phyloP scores from a whole-genome alignment of 495 filamentous ascomycete genomes.

The Penicillium goetzii region DNA sequence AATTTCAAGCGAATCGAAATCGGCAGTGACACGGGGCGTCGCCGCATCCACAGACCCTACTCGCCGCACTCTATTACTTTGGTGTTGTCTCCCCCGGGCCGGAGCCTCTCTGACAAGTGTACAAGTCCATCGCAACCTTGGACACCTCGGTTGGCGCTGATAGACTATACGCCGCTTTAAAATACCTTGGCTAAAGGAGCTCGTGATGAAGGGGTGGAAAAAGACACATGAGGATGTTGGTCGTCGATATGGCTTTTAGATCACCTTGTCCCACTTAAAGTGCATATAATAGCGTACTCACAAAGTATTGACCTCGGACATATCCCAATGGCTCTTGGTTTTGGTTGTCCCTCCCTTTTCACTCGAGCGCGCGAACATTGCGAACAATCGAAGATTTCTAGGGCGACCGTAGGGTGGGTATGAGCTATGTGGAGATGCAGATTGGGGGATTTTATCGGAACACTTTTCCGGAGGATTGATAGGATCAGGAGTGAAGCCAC shows the following conservation, averaged over 20 bases:
- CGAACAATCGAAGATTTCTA: not conserved
- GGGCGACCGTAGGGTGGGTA: slow-evolving; percentile 8
- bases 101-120: slow-evolving; percentile 10
- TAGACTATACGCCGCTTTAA: not conserved
- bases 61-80: slow-evolving; percentile 9
- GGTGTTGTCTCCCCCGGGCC: slow-evolving; percentile 10
- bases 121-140: not conserved
- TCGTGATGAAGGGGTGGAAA: not conserved
- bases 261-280: not conserved
- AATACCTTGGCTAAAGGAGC: not conserved
- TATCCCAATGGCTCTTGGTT: not conserved
- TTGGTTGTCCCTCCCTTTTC: not conserved
- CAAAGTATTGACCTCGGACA: not conserved
- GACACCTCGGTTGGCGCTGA: slow-evolving; percentile 4
- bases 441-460: not conserved
- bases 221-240: not conserved
- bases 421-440: not conserved
- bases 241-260: not conserved
- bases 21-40: slow-evolving; percentile 3
- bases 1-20: slow-evolving; percentile 7
- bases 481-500: not conserved
- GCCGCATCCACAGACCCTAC: slow-evolving; percentile 10
- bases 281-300: not conserved
- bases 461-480: not conserved
- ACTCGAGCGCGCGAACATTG: not conserved